Evolutionary conservation across 2,329 filamentous ascomycete species (phyloP).

Genomic region (Cercospora beticola): DNA sequence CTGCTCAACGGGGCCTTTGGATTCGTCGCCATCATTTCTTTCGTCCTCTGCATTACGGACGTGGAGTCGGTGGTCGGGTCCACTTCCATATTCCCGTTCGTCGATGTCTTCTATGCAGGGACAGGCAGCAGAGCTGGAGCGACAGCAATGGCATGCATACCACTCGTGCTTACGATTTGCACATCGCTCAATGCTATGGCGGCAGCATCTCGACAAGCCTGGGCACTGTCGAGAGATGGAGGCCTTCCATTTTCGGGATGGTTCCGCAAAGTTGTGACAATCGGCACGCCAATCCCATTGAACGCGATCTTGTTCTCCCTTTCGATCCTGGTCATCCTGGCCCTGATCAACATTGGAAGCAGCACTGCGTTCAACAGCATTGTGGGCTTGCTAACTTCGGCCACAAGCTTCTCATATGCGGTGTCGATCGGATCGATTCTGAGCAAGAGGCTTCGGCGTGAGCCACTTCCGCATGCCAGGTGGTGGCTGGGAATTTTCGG

Average conservation of each 20-base stretch:
- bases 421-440: conserved; percentile 21
- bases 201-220: conserved; percentile 42
- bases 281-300: conserved; percentile 24
- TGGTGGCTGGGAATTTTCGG: conserved; percentile 19
- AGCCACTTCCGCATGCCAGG: conserved; percentile 19
- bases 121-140: conserved; percentile 15
- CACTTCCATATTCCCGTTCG: conserved; percentile 35
- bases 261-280: conserved; percentile 13
- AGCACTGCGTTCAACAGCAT: conserved; percentile 44
- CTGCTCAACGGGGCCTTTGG: conserved; percentile 48
- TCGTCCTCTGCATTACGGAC: conserved; percentile 44
- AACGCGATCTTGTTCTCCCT: conserved; percentile 26
- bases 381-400: conserved; percentile 35
- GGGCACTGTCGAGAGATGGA: conserved; percentile 43
- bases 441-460: conserved; percentile 15
- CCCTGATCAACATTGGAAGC: conserved; percentile 37
- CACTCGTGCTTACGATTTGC: conserved; percentile 13
- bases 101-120: conserved; percentile 34
- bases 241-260: conserved; percentile 41
- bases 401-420: conserved; percentile 18
- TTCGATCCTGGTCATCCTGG: conserved; percentile 28
- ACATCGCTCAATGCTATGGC: conserved; percentile 34
- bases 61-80: conserved; percentile 30
- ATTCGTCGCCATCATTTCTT: conserved; percentile 43
- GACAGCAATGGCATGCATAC: conserved; percentile 17